A percentile compares a stretch with the other conserved stretches of the same genome.
Evolutionary conservation across 1,284 basidiomycete species (phyloP).

Genomic region (Austroboletus niveus): DNA sequence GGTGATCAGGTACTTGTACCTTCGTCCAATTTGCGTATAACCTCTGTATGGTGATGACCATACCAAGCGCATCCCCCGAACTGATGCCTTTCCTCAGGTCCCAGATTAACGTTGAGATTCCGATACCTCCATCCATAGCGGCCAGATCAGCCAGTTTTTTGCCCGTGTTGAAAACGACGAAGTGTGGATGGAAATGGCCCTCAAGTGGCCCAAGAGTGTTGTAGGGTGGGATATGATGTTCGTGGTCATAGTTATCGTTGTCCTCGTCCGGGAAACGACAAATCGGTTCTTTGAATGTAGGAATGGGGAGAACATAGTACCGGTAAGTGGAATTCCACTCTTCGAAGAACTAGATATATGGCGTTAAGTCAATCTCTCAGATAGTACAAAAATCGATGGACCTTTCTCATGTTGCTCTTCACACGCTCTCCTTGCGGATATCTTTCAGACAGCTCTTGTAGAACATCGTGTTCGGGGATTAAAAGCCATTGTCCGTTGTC

Average conservation of each 20-base stretch:
- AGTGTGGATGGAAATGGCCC: conserved; percentile 1
- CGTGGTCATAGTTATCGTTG: neutral
- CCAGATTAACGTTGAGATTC: too few relatives aligned
- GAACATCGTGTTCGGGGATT: neutral
- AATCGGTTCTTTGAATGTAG: too few relatives aligned
- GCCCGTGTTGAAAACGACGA: conserved; percentile 2
- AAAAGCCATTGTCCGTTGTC: neutral
- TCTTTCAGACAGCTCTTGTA: neutral
- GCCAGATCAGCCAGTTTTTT: neutral
- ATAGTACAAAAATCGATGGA: neutral
- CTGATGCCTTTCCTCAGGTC: too few relatives aligned
- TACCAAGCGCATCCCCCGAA: too few relatives aligned
- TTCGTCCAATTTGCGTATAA: too few relatives aligned
- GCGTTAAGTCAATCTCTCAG: neutral
- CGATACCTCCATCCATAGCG: too few relatives aligned
- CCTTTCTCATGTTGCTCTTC: neutral
- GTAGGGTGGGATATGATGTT: neutral
- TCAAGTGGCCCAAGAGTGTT: neutral
- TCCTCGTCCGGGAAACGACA: too few relatives aligned
- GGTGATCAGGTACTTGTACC: too few relatives aligned
- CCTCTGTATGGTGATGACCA: too few relatives aligned
- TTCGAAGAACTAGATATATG: neutral
- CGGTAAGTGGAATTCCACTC: neutral
- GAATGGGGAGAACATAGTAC: neutral
- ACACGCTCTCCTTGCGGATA: neutral